Base-by-base conservation (phyloP, 805 yeast genomes). In the Ascoidea rubescens region DNA sequence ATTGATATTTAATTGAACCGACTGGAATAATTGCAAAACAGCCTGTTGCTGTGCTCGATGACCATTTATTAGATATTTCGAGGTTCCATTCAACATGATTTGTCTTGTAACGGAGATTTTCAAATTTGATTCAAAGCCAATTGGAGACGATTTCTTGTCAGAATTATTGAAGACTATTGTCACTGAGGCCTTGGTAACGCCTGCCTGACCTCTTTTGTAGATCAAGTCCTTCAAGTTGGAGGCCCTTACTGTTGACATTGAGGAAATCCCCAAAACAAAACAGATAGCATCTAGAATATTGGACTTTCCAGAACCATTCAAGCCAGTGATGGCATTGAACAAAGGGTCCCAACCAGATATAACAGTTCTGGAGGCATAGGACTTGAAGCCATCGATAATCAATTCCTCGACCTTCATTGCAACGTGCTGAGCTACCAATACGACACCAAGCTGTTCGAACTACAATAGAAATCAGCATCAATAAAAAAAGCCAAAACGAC, bases 171-270 rank as follows among this genome's bases (percentile, higher is more conserved):
- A 95, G 1, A 93, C 96, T 51, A 93, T 88, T 0, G 98, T 90
- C 1, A 93, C 99, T 61, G 93, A 83, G 1, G 99, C 99, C 64
- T 88, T 90, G 1, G 97, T 90, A 12, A 91, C 91, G 58, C 98
- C 98, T 0, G 99, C 98, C 65, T 93, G 99, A 10, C 99, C 99
- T 59, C 98, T 79, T 61, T 93, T 93, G 65, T 93, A 93, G 50
- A 93, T 93, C 63, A 93, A 77, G 66, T 93, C 99, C 62, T 91
- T 97, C 46, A 90, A 71, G 62, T 84, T 90, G 5, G 88, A 82
- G 0, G 99, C 99, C 63, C 99, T 75, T 31, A 95, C 96, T 0
- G 96, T 86, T n/a, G 87, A 65, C 93, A 91, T 89, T 10, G 95
- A 80, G 1, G 96, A 83, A 55, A 93, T 90, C 52, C 99, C 99